Evolutionary conservation across 2,329 filamentous ascomycete genomes (phyloP).

Genomic region (Immersiporthe knoxdaviesiana): DNA sequence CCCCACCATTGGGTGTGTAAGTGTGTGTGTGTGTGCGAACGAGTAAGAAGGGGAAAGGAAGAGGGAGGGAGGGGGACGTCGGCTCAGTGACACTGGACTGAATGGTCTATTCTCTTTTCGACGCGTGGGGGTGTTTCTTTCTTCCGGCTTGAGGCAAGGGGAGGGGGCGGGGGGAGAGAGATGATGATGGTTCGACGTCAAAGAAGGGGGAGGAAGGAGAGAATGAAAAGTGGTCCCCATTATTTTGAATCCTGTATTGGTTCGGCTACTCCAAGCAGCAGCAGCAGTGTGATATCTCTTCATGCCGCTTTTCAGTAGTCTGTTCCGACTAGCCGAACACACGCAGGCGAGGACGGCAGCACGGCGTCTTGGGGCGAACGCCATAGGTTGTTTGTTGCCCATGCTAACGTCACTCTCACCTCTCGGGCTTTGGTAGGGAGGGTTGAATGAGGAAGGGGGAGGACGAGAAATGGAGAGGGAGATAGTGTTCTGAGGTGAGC

Average conservation of each 20-base stretch:
- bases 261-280: too few species aligned
- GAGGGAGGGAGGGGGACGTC: neutral
- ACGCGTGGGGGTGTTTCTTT: neutral
- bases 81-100: neutral
- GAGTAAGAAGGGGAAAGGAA: neutral
- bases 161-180: neutral
- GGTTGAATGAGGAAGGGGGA: neutral
- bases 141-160: neutral
- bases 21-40: neutral
- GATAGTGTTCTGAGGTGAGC: conserved; percentile 9
- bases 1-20: too few species aligned
- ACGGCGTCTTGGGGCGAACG: too few species aligned
- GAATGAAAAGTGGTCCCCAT: too few species aligned
- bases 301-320: too few species aligned
- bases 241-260: neutral
- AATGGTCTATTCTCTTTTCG: neutral
- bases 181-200: neutral
- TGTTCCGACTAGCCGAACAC: neutral
- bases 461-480: neutral
- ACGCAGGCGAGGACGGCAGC: too few species aligned
- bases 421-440: neutral
- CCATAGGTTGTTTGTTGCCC: neutral
- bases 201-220: neutral
- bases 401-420: neutral
- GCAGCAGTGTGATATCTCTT: too few species aligned